Conservation (phyloP, 805 yeast species). For the Kazachstania africana region DNA sequence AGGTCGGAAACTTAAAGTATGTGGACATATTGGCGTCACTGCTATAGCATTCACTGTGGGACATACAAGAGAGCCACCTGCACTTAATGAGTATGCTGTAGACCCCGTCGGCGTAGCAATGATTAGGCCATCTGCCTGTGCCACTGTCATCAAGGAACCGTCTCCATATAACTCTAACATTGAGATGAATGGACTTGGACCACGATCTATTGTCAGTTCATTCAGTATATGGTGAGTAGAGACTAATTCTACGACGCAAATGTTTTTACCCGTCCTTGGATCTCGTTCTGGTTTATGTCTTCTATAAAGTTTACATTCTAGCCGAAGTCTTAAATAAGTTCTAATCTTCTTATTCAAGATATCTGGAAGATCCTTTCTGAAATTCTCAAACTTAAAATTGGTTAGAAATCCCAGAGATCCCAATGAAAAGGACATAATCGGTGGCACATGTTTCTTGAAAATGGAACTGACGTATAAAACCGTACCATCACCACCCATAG, state of each 20-base stretch:
- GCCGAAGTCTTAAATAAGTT: conserved; percentile 75
- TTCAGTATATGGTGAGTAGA: conserved; percentile 72
- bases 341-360: conserved; percentile 62
- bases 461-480: conserved; percentile 79
- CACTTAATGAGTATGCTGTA: conserved; percentile 88
- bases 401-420: conserved; percentile 92
- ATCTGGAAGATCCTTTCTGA: conserved; percentile 42
- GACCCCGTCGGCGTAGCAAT: conserved; percentile 94
- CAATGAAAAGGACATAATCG: conserved; percentile 75
- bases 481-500: conserved; percentile 96
- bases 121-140: conserved; percentile 89
- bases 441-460: conserved; percentile 81
- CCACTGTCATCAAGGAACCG: conserved; percentile 70
- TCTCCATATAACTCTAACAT: conserved; percentile 85
- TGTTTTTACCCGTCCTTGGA: conserved; percentile 34
- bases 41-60: conserved; percentile 89
- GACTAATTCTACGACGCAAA: conserved; percentile 20
- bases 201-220: conserved; percentile 85
- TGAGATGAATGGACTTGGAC: conserved; percentile 87
- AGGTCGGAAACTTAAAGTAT: conserved; percentile 86
- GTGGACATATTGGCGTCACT: conserved; percentile 94
- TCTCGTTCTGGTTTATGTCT: conserved; percentile 22
- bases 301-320: conserved; percentile 64
- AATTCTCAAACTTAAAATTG: conserved; percentile 68
- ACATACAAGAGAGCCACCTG: conserved; percentile 91